Evolutionary conservation across 805 yeast genomes (phyloP).

Genomic region (Candida patagonica): DNA sequence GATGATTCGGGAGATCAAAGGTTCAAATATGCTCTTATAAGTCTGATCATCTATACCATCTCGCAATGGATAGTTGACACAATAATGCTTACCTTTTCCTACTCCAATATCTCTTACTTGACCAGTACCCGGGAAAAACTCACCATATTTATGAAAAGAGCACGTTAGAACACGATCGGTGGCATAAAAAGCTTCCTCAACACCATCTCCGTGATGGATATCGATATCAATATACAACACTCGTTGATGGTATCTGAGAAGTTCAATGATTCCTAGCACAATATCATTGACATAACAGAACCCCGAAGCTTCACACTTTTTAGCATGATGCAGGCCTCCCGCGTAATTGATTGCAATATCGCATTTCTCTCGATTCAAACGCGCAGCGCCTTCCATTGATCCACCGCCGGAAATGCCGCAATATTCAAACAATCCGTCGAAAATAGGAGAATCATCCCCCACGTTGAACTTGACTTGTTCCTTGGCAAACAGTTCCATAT

Average conservation of each 20-base stretch:
- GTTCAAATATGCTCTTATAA: conserved; percentile 64
- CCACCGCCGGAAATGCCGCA: conserved; percentile 89
- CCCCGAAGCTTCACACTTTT: conserved; percentile 88
- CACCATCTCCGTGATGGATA: conserved; percentile 97
- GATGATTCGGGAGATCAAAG: conserved; percentile 72
- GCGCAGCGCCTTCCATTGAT: conserved; percentile 75
- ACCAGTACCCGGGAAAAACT: conserved; percentile 97
- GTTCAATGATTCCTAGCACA: conserved; percentile 76
- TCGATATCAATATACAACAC: conserved; percentile 92
- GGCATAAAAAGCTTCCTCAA: conserved; percentile 91
- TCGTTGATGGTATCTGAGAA: conserved; percentile 81
- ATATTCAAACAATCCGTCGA: conserved; percentile 90
- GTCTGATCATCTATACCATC: conserved; percentile 95
- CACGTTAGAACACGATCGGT: conserved; percentile 96
- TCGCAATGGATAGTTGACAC: conserved; percentile 83
- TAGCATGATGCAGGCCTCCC: conserved; percentile 96
- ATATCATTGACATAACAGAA: conserved; percentile 94
- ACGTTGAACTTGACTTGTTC: conserved; percentile 90
- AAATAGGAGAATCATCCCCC: conserved; percentile 93
- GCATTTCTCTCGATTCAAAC: conserved; percentile 74
- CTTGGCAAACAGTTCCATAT: conserved; percentile 73
- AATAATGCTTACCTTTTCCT: conserved; percentile 79
- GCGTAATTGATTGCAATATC: conserved; percentile 96
- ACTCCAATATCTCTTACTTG: conserved; percentile 82
- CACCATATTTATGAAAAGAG: conserved; percentile 92